Evolutionary conservation across 768 basidiomycete species (phyloP), one percentile per base, ranked within the genome.

Genomic region (Trametes maxima): DNA sequence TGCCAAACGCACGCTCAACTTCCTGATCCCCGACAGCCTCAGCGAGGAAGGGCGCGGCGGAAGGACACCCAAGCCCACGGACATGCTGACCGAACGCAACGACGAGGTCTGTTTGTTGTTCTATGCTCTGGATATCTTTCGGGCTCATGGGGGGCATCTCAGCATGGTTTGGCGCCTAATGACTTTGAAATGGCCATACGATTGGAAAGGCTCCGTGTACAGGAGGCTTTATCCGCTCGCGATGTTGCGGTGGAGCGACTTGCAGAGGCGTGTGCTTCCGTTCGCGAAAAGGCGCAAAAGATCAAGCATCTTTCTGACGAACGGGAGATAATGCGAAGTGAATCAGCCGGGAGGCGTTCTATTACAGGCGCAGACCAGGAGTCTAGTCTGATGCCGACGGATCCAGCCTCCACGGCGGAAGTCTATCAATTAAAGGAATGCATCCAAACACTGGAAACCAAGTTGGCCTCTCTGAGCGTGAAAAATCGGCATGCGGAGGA

Each of bases 211-310:
- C 19, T 65, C 25, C 61, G 64, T 13, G 80, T 85, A 1, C 72
- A 70, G 21, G 87, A 90, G 67, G 86, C 85, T 1, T 70, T 86
- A 54, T 75, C 73, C 25, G 89, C 88, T 33, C 83, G 89, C 42
- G 89, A 91, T 67, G 80, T 78, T 33, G 82, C 80, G 16, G 81
- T 88, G 1, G 73, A 80, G 43, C 82, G 82, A 33, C 79, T 91
- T 13, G 77, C 81, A 35, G 80, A 84, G 47, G 86, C 86, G 11
- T 87, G 85, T 67, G 69, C 75, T 14, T 84, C 85, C 0, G 75
- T 90, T 65, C 80, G 80, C n/a, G 80, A 86, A 68, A 89, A 89
- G 72, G 77, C 80, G 1, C 75, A 77, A 21, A 69, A 75, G 7
- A 81, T 89, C 59, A 77, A 80, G 36, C 75, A 70, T 7, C 69